Evolutionary conservation across 139 green algal genomes (phyloP).

Genomic region (Chlamydomonas incerta): DNA sequence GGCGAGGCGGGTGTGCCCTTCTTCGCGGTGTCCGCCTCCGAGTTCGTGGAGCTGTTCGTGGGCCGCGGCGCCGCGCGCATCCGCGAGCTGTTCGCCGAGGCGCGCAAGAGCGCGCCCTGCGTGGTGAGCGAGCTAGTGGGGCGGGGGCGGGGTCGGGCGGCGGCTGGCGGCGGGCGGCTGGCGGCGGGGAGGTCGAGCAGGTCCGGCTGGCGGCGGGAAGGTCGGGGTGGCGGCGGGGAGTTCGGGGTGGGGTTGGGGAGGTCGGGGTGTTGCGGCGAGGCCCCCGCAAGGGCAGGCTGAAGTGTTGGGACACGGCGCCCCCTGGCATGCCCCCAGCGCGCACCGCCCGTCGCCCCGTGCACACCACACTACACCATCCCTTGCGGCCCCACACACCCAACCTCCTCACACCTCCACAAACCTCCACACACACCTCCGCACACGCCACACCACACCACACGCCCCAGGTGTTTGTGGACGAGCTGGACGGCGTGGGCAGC

Average conservation of each 20-base stretch:
- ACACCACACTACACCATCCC: background rate
- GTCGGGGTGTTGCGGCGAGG: no score
- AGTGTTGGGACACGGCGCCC: no score
- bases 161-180: background rate
- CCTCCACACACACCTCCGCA: no score
- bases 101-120: constrained; percentile 80
- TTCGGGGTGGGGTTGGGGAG: no score
- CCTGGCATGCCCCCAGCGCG: no score
- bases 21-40: constrained; percentile 90
- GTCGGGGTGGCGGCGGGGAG: no score
- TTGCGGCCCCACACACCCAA: no score
- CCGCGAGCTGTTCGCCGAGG: constrained; percentile 94
- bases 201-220: no score
- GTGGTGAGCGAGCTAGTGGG: constrained; percentile 59
- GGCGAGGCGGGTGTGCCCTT: constrained; percentile 94
- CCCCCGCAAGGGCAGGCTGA: no score
- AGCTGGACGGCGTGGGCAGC: constrained; percentile 94
- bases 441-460: no score
- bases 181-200: no score
- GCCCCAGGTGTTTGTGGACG: constrained; percentile 97
- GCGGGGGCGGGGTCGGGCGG: background rate
- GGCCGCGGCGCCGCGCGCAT: constrained; percentile 92
- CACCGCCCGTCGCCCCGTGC: background rate
- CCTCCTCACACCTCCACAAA: background rate
- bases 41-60: constrained; percentile 99